phyloP scores from a whole-genome alignment of 306 rosid genomes.

The Acacia melanoxylon region DNA sequence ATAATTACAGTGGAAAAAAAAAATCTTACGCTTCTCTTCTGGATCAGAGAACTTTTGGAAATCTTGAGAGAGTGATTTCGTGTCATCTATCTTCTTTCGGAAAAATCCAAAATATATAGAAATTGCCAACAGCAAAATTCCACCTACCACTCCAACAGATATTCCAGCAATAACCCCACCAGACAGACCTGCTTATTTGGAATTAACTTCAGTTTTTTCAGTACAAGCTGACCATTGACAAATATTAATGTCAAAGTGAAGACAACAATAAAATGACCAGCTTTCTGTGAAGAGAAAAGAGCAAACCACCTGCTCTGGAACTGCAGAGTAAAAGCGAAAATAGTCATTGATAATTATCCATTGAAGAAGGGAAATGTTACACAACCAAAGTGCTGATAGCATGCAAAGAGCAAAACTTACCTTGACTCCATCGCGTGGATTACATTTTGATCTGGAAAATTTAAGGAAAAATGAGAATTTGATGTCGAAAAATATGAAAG shows the following conservation, averaged over 20 bases:
- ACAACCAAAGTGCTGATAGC: constrained; percentile 4
- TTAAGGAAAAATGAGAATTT: constrained; percentile 27
- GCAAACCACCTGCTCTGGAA: constrained; percentile 57
- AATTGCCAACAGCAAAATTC: constrained; percentile 50
- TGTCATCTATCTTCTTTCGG: constrained; percentile 50
- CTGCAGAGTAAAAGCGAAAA: constrained; percentile 56
- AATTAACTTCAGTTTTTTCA: constrained; percentile 10
- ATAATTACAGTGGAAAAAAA: neutral
- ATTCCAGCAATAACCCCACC: constrained; percentile 72
- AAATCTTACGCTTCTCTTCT: constrained; percentile 41
- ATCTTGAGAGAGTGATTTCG: constrained; percentile 27
- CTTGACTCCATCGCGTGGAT: constrained; percentile 50
- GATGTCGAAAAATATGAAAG: neutral
- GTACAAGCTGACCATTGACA: constrained; percentile 19
- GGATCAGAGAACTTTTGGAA: constrained; percentile 52
- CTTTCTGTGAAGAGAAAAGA: constrained; percentile 45
- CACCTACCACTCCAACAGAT: constrained; percentile 59
- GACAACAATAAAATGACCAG: constrained; percentile 28
- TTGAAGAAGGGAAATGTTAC: neutral
- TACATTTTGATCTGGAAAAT: constrained; percentile 64
- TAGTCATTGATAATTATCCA: constrained; percentile 15
- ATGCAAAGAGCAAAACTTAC: constrained; percentile 42
- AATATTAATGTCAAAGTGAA: constrained; percentile 24
- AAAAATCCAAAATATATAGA: constrained; percentile 46
- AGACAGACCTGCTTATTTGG: constrained; percentile 59